phyloP scores from a whole-genome alignment of 1,284 basidiomycete genomes.

The Malassezia restricta region DNA sequence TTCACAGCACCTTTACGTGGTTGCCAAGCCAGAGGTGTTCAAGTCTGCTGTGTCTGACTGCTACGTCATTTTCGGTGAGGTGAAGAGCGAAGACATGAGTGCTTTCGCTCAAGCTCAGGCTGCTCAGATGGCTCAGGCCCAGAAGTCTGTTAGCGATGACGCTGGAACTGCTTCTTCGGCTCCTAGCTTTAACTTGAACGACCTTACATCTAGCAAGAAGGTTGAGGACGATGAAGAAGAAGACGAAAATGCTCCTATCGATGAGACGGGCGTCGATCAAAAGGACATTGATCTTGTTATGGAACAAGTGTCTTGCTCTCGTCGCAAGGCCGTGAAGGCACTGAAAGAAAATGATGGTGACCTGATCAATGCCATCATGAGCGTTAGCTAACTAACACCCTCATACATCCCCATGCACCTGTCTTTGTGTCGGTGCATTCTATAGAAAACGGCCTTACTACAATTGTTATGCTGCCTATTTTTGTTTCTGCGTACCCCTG shows the following conservation, averaged over 20 bases:
- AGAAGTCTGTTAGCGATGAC: constrained; percentile 47
- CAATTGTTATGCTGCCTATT: too few species aligned
- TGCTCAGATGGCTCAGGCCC: constrained; percentile 59
- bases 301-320: constrained; percentile 53
- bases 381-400: constrained; percentile 22
- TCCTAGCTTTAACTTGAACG: constrained; percentile 10
- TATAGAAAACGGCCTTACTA: too few species aligned
- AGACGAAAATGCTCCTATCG: constrained; percentile 44
- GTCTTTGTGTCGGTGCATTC: too few species aligned
- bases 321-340: constrained; percentile 46
- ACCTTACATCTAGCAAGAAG: constrained; percentile 19
- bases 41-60: constrained; percentile 92
- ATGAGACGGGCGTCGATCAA: constrained; percentile 56
- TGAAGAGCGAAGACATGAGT: constrained; percentile 88
- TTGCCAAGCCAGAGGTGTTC: constrained; percentile 89
- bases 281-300: constrained; percentile 90
- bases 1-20: constrained; percentile 73
- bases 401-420: background rate
- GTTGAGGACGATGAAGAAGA: constrained; percentile 42
- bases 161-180: constrained; percentile 17
- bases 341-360: constrained; percentile 45
- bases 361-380: constrained; percentile 45
- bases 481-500: too few species aligned
- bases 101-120: constrained; percentile 69
- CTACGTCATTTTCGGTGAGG: constrained; percentile 98